Evolutionary conservation across 495 filamentous ascomycete species (phyloP), one percentile per base, ranked within the genome.

Genomic region (Wilcoxina mikolae): DNA sequence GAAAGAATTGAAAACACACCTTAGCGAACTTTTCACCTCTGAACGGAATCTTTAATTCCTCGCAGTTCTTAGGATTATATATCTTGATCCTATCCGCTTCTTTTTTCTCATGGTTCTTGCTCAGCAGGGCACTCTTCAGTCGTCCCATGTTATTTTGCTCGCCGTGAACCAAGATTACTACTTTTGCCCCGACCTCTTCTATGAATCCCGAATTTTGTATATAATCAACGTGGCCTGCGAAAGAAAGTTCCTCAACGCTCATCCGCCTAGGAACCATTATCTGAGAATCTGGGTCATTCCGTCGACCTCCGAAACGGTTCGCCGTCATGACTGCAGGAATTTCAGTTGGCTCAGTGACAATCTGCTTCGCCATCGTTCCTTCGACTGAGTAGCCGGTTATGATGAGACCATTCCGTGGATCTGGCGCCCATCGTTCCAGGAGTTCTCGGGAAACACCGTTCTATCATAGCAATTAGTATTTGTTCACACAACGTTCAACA

Each of bases 101-200:
- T 0, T 75, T 73, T 63, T 93, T 90, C 23, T 81, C 78, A 9
- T 82, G 77, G 62, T 96, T 95, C 7, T 95, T 74, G 22, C 84
- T 87, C n/a, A 96, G 76, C 7, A 98, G 72, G 60, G 94, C 91
- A 2, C 86, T 93, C 65, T 95, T 95, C 17, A 98, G 72, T 28
- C 93, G 79, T 78, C 89, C 93, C 91, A 98, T 98, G 62, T 95
- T 93, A 64, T 94, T 87, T 58, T 90, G 86, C 65, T 95, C 93
- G 26, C 91, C 91, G 61, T 98, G 91, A 3, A 98, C 91, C 22
- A 98, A 77, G 50, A 98, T 94, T 83, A 98, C 90, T 20, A 95
- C 90, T 20, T 86, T 85, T 4, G 91, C 87, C 24, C 72, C 77
- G 39, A 96, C 81, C 66, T 95, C 84, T 62, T 95, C 88, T 39